A percentile compares a stretch with the other conserved stretches of the same genome.
These are phyloP conservation scores for Ceratocystis cubensis DNA, from an alignment of 2,329 filamentous ascomycete species.

Conservation along the genomic window DNA sequence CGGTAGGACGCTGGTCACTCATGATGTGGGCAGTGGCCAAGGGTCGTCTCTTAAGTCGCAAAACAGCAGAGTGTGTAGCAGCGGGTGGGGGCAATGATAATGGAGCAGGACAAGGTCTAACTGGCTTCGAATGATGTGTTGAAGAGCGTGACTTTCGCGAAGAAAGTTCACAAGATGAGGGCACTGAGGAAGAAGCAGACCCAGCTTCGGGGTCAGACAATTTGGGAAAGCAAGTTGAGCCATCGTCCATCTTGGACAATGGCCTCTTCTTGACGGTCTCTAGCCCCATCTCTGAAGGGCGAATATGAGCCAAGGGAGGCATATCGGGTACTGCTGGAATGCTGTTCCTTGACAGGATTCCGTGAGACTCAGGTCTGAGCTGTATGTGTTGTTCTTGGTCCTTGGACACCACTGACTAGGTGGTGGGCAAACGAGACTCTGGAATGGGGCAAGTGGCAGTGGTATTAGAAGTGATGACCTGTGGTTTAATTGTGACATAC, in stretches of 20 bases:
- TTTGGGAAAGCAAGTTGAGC: not conserved
- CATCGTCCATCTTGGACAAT: constrained; percentile 7
- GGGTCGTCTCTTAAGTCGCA: not conserved
- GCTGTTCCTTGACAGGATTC: constrained; percentile 8
- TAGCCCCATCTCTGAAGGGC: not conserved
- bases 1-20: not conserved
- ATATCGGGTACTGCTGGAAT: not conserved
- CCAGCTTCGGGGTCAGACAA: not conserved
- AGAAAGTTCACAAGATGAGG: not conserved
- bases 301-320: not conserved
- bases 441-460: not conserved
- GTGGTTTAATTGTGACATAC: constrained; percentile 34
- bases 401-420: not conserved
- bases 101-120: not conserved
- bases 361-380: not conserved
- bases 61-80: not conserved
- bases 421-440: not conserved
- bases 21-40: not conserved
- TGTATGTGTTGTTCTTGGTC: not conserved
- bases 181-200: not conserved
- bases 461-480: not conserved
- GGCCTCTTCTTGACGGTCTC: constrained; percentile 18
- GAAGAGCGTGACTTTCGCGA: not conserved
- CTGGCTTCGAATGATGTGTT: not conserved
- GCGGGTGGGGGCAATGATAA: not conserved